Evolutionary conservation across 2,329 filamentous ascomycete genomes (phyloP).

Genomic region (Penicillium sp.): DNA sequence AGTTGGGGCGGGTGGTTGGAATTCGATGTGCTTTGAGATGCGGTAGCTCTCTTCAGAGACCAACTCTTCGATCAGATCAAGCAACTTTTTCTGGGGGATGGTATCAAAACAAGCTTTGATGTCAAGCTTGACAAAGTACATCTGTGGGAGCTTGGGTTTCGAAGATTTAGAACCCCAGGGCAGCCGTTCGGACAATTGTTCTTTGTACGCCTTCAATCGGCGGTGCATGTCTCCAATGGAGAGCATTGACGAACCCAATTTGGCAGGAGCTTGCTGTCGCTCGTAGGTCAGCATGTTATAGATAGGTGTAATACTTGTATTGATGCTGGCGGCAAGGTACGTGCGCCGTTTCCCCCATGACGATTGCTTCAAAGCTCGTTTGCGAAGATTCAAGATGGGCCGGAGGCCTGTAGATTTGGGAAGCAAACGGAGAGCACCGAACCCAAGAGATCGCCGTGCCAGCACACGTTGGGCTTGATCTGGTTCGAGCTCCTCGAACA

Average conservation of each 20-base stretch:
- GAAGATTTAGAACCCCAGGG: not conserved
- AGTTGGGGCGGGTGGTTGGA: conserved; percentile 51
- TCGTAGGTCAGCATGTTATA: conserved; percentile 78
- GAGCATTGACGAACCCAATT: conserved; percentile 76
- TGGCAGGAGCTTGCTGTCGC: conserved; percentile 58
- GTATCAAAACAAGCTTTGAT: conserved; percentile 93
- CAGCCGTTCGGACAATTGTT: conserved; percentile 16
- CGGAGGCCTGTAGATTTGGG: conserved; percentile 76
- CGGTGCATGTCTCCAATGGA: conserved; percentile 78
- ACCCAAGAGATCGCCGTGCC: conserved; percentile 65
- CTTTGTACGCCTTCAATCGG: conserved; percentile 69
- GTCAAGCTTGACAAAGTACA: conserved; percentile 92
- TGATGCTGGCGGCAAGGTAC: conserved; percentile 63
- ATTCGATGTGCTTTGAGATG: conserved; percentile 72
- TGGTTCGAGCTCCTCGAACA: conserved; percentile 75
- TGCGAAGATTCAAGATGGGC: conserved; percentile 82
- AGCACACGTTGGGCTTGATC: conserved; percentile 60
- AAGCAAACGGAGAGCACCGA: conserved; percentile 74
- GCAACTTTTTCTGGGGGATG: conserved; percentile 76
- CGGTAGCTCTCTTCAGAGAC: conserved; percentile 64
- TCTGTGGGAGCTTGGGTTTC: conserved; percentile 41
- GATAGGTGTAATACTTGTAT: conserved; percentile 68
- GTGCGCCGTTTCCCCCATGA: conserved; percentile 51
- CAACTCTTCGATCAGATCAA: conserved; percentile 63
- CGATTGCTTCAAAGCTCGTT: conserved; percentile 55